These are phyloP conservation scores for Orobanche coerulescens DNA, from an alignment of 257 asterid species.

Conservation along the genomic window DNA sequence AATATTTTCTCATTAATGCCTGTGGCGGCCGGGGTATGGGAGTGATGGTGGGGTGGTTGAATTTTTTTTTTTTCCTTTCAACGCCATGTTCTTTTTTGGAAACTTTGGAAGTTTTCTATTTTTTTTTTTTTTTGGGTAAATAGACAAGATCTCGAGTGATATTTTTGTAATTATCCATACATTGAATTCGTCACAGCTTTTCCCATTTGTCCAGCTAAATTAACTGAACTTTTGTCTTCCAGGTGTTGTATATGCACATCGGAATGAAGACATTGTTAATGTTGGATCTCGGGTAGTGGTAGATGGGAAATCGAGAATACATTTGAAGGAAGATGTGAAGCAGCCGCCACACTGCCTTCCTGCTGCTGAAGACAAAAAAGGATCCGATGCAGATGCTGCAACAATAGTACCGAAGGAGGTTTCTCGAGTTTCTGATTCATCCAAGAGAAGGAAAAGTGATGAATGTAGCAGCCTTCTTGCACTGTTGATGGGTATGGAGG, in stretches of 20 bases:
- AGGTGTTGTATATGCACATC: slow-evolving; percentile 89
- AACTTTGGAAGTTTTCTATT: too few relatives aligned
- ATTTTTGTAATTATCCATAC: too few relatives aligned
- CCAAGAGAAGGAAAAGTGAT: slow-evolving; percentile 41
- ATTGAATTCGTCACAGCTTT: too few relatives aligned
- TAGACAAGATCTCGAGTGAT: too few relatives aligned
- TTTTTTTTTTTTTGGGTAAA: too few relatives aligned
- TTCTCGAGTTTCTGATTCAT: slow-evolving; percentile 22
- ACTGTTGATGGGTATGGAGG: slow-evolving; percentile 59
- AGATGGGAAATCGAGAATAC: slow-evolving; percentile 16
- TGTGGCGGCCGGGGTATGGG: too few relatives aligned
- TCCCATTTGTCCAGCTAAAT: neutral
- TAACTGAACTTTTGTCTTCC: neutral
- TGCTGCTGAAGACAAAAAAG: slow-evolving; percentile 22
- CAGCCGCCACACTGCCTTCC: slow-evolving; percentile 16
- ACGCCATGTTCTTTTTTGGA: too few relatives aligned
- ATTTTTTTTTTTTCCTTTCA: too few relatives aligned
- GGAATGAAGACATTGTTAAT: slow-evolving; percentile 82
- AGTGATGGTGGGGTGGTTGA: too few relatives aligned
- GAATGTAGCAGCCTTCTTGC: slow-evolving; percentile 54
- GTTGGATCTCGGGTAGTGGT: slow-evolving; percentile 30
- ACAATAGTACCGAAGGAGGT: slow-evolving; percentile 25
- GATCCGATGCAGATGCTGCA: slow-evolving; percentile 11
- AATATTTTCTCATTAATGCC: too few relatives aligned
- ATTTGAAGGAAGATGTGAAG: slow-evolving; percentile 18